These are phyloP conservation scores for Aureobasidium sp. DNA, from an alignment of 2,329 filamentous ascomycete species.

Conservation along the genomic window DNA sequence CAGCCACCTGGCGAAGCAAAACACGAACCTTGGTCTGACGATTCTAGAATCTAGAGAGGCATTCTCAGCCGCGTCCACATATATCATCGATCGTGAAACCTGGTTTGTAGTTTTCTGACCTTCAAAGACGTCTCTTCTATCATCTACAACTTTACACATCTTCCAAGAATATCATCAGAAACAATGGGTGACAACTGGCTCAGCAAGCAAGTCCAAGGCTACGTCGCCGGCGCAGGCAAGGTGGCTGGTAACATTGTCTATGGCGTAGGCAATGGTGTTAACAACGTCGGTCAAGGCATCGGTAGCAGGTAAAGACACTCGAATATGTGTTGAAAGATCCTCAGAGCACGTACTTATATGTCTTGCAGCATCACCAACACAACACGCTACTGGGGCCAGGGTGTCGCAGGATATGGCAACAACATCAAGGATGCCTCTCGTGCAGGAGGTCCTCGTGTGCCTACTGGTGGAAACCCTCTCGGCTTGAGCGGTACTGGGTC, in stretches of 20 bases:
- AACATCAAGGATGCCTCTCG: conserved; percentile 40
- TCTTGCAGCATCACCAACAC: conserved; percentile 34
- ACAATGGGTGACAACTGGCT: conserved; percentile 35
- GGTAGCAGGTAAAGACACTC: conserved; percentile 30
- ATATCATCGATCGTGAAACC: not conserved
- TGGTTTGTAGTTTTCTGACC: not conserved
- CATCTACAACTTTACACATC: not conserved
- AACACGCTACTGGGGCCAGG: conserved; percentile 38
- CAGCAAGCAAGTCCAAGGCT: conserved; percentile 34
- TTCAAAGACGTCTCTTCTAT: not conserved
- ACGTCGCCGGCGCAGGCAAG: conserved; percentile 35
- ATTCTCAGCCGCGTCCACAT: not conserved
- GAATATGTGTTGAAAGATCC: no score
- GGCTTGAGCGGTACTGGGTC: conserved; percentile 30
- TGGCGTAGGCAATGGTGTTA: conserved; percentile 38
- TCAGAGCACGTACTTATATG: not conserved
- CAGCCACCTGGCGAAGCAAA: not conserved
- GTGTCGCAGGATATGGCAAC: conserved; percentile 42
- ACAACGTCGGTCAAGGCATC: conserved; percentile 37
- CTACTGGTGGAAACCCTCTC: conserved; percentile 39
- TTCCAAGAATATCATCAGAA: not conserved
- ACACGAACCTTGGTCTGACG: not conserved
- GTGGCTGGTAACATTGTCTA: conserved; percentile 35
- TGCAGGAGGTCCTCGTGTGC: conserved; percentile 34
- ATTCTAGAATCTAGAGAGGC: not conserved